Base-by-base conservation (phyloP, 208 protist genomes). In the Trypanosoma cruzi region DNA sequence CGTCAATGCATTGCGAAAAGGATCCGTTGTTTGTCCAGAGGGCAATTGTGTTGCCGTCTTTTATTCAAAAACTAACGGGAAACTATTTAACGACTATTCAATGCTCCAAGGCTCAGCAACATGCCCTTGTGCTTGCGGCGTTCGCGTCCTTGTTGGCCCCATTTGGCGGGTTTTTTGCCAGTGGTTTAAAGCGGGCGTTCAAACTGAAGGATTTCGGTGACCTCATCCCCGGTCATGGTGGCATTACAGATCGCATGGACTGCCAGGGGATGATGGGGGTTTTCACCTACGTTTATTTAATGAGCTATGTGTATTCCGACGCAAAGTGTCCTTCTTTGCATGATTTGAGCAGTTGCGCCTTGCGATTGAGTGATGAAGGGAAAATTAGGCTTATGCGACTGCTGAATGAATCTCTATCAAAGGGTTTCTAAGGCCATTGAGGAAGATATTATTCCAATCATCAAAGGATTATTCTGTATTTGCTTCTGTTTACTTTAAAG, bases 111-210 rank as follows among this genome's bases (percentile, higher is more conserved):
- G 88, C 95, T 16, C 96, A 99, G 82, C 74, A 96, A 46, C 98
- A 99, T 74, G 87, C 90, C 6, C 29, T 99, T n/a, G 81, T 96
- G 26, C 73, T 99, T 26, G 97, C 94, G n/a, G 77, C 92, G 20
- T 99, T 99, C 73, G 96, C 96, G 6, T 98, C 97, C 28, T 70
- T 99, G 4, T 70, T 99, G 34, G 98, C 98, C 0, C 98, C 98
- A 20, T 99, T 99, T 84, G 98, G 98, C 34, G 98, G 98, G 24
- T 99, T 99, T 84, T 99, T 99, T 77, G 98, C 98, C 7, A 98
- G 93, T 37, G 98, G 97, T 7, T 75, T 99, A 32, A 99, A 99
- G 80, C 94, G 98, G 14, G 97, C 98, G 0, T 99, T 98, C 68
- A 95, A 98, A 44, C 84, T 99, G 28, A 99, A 99, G 78, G 98